Evolutionary conservation across 441 rosid genomes (phyloP).

Genomic region (Adansonia madagascariensis): DNA sequence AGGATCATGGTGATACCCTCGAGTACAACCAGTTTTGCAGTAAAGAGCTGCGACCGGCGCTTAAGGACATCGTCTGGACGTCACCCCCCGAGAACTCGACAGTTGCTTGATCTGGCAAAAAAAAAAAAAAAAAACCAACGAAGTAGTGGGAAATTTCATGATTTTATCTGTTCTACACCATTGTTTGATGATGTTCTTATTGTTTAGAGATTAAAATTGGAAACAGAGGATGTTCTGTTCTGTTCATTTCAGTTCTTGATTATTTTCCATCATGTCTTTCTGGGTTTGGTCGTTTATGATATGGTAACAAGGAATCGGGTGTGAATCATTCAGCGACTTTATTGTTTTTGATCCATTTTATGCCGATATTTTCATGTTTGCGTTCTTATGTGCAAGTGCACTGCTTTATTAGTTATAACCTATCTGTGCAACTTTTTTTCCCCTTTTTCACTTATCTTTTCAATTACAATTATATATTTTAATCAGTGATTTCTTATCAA

Average conservation of each 20-base stretch:
- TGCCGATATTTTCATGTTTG: not conserved
- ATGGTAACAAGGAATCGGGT: too few species aligned
- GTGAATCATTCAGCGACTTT: too few species aligned
- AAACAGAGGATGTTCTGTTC: not conserved
- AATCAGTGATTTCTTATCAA: not conserved
- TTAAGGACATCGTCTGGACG: conserved; percentile 83
- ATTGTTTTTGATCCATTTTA: not conserved
- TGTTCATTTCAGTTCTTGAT: too few species aligned
- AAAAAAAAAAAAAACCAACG: not conserved
- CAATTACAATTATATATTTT: not conserved
- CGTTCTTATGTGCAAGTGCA: conserved; percentile 1
- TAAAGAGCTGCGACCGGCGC: conserved; percentile 84
- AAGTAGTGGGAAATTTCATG: not conserved
- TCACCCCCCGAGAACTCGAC: conserved; percentile 41
- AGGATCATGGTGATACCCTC: conserved; percentile 79
- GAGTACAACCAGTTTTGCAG: conserved; percentile 87
- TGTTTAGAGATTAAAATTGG: not conserved
- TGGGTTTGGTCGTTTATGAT: not conserved
- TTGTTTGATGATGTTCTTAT: not conserved
- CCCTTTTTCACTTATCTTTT: not conserved
- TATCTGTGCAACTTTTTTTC: not conserved
- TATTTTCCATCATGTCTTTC: too few species aligned
- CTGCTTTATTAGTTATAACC: not conserved
- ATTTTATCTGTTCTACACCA: not conserved
- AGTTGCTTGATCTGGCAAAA: conserved; percentile 28